phyloP scores from a whole-genome alignment of 116 monocot genomes.

The Posidonia oceanica region DNA sequence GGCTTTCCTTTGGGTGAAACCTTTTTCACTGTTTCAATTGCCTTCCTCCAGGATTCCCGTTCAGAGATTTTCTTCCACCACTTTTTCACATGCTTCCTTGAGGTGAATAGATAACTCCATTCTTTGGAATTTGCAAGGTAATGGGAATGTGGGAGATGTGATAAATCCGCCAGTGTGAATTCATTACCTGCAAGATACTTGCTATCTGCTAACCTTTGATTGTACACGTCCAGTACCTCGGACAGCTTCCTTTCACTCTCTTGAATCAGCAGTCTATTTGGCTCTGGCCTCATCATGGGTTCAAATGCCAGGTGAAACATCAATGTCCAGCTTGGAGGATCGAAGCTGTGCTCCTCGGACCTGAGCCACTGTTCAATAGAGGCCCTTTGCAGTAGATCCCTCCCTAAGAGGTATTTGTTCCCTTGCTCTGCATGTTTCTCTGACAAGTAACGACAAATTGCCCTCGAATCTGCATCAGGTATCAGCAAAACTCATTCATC shows the following conservation, averaged over 20 bases:
- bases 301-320: constrained; percentile 38
- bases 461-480: constrained; percentile 38
- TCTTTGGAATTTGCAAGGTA: constrained; percentile 30
- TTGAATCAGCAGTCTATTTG: not conserved
- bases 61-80: constrained; percentile 50
- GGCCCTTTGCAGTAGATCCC: constrained; percentile 38
- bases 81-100: constrained; percentile 44
- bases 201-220: constrained; percentile 20
- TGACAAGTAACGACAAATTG: constrained; percentile 41
- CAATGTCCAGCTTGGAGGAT: constrained; percentile 47
- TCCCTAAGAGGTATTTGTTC: constrained; percentile 37
- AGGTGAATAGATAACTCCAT: constrained; percentile 33
- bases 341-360: constrained; percentile 45
- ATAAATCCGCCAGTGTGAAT: constrained; percentile 31
- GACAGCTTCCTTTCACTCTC: constrained; percentile 21
- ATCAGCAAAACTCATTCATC: too few relatives aligned
- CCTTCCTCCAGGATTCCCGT: constrained; percentile 24
- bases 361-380: constrained; percentile 61
- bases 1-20: too few relatives aligned
- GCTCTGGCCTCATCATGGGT: not conserved
- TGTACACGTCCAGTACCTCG: constrained; percentile 25
- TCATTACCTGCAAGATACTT: constrained; percentile 24
- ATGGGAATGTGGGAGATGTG: constrained; percentile 66
- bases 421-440: constrained; percentile 36
- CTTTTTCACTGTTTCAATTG: not conserved